Evolutionary conservation across 2,329 filamentous ascomycete genomes (phyloP), one percentile per base, ranked within the genome.

Genomic region (Fusarium sp.): DNA sequence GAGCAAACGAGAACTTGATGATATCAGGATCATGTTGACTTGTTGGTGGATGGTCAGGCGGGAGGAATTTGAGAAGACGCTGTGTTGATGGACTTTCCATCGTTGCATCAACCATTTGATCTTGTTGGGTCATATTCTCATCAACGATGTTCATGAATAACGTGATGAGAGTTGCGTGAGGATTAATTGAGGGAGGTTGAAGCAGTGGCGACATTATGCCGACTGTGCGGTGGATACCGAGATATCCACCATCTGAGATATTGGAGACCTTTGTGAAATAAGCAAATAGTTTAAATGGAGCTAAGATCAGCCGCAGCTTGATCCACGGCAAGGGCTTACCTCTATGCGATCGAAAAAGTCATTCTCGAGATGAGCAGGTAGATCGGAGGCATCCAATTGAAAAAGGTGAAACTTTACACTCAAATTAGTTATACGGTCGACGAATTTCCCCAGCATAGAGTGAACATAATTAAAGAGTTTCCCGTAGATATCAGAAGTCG

Each of bases 161-260:
- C 5, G 58, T 54, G 40, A 69, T 51, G 7, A 69, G 40, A 9
- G 66, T 69, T 9, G 59, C 63, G 7, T 60, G 50, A 17, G 51
- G 48, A n/a, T 69, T 68, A 5, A 14, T 10, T 7, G 44, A 15
- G 34, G 14, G 42, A 2, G 20, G 10, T 10, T 36, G 51, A 10
- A 68, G 58, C 9, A 69, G 20, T 3, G 48, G 63, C 2, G 15
- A 18, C 26, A 69, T 33, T 1, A 33, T 7, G 3, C 6, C 13
- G 11, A 53, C 15, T 2, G 49, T 44, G 8, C 15, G 26, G 17
- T 22, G 39, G 3, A 68, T 38, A 6, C 52, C 44, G 1, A 68
- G 38, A 18, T 61, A 52, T 1, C 2, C 39, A 1, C 4, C 11
- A 13, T 68, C 66, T 10, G 36, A 43, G 6, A 68, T 42, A 7